phyloP scores from a whole-genome alignment of 2,329 filamentous ascomycete species.

The Penicillium verrucosum region DNA sequence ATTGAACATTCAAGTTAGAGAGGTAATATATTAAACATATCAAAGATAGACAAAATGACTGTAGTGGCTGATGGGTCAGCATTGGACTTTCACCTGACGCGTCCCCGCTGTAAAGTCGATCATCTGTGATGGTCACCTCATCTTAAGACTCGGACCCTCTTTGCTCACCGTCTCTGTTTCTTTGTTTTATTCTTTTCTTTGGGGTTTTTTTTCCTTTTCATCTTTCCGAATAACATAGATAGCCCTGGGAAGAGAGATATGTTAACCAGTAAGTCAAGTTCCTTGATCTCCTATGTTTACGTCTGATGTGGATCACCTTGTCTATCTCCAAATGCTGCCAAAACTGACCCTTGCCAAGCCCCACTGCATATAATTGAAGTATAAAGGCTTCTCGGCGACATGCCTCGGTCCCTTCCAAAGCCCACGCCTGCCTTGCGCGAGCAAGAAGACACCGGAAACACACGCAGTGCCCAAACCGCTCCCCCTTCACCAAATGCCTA shows the following conservation, averaged over 20 bases:
- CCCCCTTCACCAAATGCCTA: slow-evolving; percentile 37
- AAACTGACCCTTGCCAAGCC: slow-evolving; percentile 6
- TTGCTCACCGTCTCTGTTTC: not conserved
- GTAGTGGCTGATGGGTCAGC: not conserved
- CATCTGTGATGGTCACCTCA: slow-evolving; percentile 3
- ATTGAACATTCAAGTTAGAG: not conserved
- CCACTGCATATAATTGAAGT: slow-evolving; percentile 2
- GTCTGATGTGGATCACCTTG: not conserved
- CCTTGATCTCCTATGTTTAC: slow-evolving; percentile 1
- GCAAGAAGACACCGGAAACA: slow-evolving; percentile 12
- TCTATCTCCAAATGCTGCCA: not conserved
- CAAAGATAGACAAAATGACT: not conserved
- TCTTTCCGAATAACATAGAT: not conserved
- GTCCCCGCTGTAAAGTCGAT: not conserved
- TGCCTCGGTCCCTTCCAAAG: slow-evolving; percentile 35
- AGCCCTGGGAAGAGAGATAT: not conserved
- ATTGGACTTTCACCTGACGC: not conserved
- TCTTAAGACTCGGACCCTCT: not conserved
- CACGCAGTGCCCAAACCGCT: slow-evolving; percentile 28
- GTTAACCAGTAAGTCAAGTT: not conserved
- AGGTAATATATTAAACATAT: not conserved
- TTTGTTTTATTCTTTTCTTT: not conserved
- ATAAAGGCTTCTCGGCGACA: slow-evolving; percentile 13
- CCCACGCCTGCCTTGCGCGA: slow-evolving; percentile 16
- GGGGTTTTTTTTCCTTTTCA: not conserved